Conservation (phyloP, 179 eudicot species). For the Spinacia oleracea region DNA sequence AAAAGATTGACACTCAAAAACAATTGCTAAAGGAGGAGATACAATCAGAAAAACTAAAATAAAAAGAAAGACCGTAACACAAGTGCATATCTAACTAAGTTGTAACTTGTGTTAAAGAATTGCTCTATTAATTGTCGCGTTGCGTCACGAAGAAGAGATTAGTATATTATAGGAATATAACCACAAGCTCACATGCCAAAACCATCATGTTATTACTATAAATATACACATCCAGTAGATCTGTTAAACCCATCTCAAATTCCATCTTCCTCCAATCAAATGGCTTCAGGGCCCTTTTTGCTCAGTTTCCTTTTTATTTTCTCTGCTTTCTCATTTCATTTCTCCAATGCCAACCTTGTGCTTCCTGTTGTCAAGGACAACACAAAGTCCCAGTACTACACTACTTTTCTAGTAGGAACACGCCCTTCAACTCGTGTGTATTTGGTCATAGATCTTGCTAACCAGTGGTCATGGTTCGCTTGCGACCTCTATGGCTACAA, state of each 20-base stretch:
- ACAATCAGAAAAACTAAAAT: too few species aligned
- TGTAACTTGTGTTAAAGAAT: too few species aligned
- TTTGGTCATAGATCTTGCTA: constrained; percentile 29
- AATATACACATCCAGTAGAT: background rate
- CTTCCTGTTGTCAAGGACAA: constrained; percentile 34
- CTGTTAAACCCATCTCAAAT: background rate
- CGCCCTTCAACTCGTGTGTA: constrained; percentile 25
- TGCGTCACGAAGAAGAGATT: too few species aligned
- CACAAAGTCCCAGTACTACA: constrained; percentile 30
- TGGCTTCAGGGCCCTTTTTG: constrained; percentile 20
- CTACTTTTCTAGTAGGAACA: constrained; percentile 31
- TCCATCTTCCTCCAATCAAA: background rate
- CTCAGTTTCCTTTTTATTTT: constrained; percentile 7
- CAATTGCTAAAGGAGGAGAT: too few species aligned
- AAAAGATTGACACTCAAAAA: too few species aligned
- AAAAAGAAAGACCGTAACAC: too few species aligned
- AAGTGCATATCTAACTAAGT: too few species aligned
- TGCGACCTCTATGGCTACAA: constrained; percentile 35
- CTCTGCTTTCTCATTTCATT: background rate
- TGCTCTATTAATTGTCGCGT: too few species aligned
- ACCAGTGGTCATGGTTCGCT: constrained; percentile 34
- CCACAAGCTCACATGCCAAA: too few species aligned
- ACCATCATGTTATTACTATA: too few species aligned
- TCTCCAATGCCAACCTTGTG: constrained; percentile 13
- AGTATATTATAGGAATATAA: too few species aligned